Evolutionary conservation across 208 protist genomes (phyloP).

Genomic region (Angomonas deanei): DNA sequence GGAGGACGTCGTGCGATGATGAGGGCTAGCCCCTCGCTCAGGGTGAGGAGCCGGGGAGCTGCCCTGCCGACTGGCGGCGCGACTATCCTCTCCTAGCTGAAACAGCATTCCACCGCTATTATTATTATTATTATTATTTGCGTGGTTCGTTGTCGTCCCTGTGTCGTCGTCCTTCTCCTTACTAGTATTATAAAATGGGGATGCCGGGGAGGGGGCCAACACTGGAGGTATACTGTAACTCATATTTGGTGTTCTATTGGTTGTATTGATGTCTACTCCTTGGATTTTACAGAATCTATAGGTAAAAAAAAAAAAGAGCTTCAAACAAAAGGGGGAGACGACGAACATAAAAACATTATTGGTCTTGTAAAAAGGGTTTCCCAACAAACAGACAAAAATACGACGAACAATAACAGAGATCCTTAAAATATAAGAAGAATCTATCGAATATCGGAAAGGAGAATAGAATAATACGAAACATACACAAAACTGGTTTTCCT

Average conservation of each 20-base stretch:
- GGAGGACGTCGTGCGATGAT: no score
- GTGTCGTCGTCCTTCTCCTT: conserved; percentile 5
- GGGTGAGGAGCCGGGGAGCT: background rate
- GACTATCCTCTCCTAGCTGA: background rate
- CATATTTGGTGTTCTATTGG: background rate
- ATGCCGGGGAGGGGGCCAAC: background rate
- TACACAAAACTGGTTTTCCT: no score
- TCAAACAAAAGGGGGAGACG: background rate
- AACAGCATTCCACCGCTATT: no score
- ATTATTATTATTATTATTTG: conserved; percentile 7
- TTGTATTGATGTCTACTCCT: no score
- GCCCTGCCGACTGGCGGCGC: no score
- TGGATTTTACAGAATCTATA: conserved; percentile 1
- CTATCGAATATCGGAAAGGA: background rate
- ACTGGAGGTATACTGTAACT: background rate
- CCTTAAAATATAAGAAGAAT: background rate
- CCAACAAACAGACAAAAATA: background rate
- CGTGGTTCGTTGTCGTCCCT: background rate
- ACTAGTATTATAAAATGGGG: background rate
- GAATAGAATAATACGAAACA: no score
- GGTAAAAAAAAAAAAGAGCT: conserved; percentile 8
- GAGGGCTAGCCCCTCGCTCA: background rate
- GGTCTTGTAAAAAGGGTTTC: background rate
- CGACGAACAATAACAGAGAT: background rate
- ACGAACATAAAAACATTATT: no score